phyloP scores from a whole-genome alignment of 2,329 filamentous ascomycete genomes.

The Venturiaceae sp. region DNA sequence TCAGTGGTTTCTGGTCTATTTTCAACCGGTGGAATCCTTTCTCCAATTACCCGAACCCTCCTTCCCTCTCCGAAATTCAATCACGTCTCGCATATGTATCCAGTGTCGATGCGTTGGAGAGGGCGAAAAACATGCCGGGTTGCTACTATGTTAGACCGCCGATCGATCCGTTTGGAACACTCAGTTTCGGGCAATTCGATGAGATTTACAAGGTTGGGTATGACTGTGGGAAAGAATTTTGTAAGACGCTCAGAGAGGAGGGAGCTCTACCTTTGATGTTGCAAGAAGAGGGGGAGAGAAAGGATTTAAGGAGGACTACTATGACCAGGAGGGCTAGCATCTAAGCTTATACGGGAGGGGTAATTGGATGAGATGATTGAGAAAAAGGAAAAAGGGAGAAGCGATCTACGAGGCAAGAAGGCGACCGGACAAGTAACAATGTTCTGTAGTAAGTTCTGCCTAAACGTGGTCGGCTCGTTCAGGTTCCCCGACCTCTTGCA shows the following conservation, averaged over 20 bases:
- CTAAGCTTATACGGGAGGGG: slow-evolving; percentile 11
- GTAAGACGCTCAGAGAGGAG: slow-evolving; percentile 66
- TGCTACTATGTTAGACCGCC: slow-evolving; percentile 96
- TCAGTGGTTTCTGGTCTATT: slow-evolving; percentile 92
- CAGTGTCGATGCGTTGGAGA: slow-evolving; percentile 85
- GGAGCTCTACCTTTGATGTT: slow-evolving; percentile 56
- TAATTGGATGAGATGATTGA: background rate
- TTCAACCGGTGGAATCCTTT: slow-evolving; percentile 97
- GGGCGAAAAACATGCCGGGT: slow-evolving; percentile 81
- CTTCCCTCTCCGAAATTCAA: slow-evolving; percentile 92
- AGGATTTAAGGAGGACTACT: slow-evolving; percentile 42
- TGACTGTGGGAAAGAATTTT: slow-evolving; percentile 69
- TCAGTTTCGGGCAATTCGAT: slow-evolving; percentile 96
- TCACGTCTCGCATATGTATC: slow-evolving; percentile 90
- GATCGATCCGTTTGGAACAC: slow-evolving; percentile 83
- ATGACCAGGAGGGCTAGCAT: slow-evolving; percentile 39
- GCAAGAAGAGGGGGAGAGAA: slow-evolving; percentile 34
- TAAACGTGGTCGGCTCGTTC: too few relatives aligned
- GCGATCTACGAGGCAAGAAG: too few relatives aligned
- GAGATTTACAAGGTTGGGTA: slow-evolving; percentile 92
- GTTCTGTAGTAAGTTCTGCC: too few relatives aligned
- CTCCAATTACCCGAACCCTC: slow-evolving; percentile 78
- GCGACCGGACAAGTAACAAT: too few relatives aligned
- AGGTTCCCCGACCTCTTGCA: too few relatives aligned
- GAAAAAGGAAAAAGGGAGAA: too few relatives aligned